Evolutionary conservation across 192 early-diverging fungal species (phyloP).

Genomic region (Backusella mclennaniae): DNA sequence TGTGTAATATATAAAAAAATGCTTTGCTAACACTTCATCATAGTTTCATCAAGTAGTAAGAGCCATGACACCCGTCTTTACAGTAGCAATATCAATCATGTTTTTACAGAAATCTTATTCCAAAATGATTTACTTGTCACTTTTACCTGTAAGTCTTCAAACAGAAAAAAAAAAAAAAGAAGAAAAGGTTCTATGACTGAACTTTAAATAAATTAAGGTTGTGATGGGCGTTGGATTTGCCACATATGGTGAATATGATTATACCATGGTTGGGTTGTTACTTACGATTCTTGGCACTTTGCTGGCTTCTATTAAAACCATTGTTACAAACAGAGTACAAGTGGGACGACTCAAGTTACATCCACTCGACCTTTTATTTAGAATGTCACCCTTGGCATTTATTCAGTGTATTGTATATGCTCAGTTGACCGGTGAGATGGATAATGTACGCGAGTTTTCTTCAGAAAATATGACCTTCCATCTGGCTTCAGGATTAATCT

Average conservation of each 20-base stretch:
- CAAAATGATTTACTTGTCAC: conserved; percentile 38
- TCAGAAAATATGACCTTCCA: conserved; percentile 11
- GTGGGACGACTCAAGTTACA: conserved; percentile 64
- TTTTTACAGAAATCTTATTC: conserved; percentile 38
- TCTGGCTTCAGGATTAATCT: conserved; percentile 41
- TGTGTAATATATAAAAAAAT: background rate
- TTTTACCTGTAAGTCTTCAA: conserved; percentile 44
- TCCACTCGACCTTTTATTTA: conserved; percentile 68
- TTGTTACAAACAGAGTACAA: conserved; percentile 65
- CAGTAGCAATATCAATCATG: conserved; percentile 47
- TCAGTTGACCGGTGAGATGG: conserved; percentile 49
- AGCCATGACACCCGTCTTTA: conserved; percentile 64
- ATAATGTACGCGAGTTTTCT: conserved; percentile 10
- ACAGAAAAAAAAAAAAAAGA: background rate
- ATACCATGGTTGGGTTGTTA: conserved; percentile 56
- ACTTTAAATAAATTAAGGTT: conserved; percentile 26
- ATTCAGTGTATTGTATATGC: conserved; percentile 41
- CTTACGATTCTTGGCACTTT: conserved; percentile 67
- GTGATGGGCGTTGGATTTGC: conserved; percentile 68
- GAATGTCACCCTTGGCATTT: conserved; percentile 53
- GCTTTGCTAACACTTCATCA: background rate
- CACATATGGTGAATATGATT: conserved; percentile 66
- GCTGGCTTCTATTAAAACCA: conserved; percentile 65
- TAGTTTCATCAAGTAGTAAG: conserved; percentile 73
- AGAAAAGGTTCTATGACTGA: background rate